Percentiles rank a stretch among this genome's conserved stretches.
Evolutionary conservation across 192 early-diverging fungal species (phyloP).

Genomic region (Rhizoclosmatium globosum): DNA sequence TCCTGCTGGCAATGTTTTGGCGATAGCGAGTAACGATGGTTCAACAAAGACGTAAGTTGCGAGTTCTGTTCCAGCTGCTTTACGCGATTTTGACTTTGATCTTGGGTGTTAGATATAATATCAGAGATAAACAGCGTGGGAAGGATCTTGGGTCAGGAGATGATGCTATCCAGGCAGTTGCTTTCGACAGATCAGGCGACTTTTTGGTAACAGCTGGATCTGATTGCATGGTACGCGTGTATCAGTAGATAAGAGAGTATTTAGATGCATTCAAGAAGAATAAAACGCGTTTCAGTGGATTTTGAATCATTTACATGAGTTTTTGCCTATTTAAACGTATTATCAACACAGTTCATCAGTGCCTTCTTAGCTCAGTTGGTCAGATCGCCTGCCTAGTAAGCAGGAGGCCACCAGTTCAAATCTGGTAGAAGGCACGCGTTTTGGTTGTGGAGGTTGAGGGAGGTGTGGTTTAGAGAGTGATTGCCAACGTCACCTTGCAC

Average conservation of each 20-base stretch:
- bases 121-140: slow-evolving; percentile 6
- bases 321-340: no score
- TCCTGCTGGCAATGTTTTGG: slow-evolving; percentile 50
- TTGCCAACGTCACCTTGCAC: no score
- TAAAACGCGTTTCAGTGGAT: no score
- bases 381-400: no score
- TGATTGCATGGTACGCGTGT: slow-evolving; percentile 33
- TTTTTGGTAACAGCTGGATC: slow-evolving; percentile 54
- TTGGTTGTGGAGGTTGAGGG: no score
- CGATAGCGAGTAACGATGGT: slow-evolving; percentile 58
- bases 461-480: no score
- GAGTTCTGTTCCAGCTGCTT: slow-evolving; percentile 11
- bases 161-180: slow-evolving; percentile 51
- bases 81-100: slow-evolving; percentile 2
- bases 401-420: no score
- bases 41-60: slow-evolving; percentile 40
- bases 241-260: slow-evolving; percentile 8
- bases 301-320: no score
- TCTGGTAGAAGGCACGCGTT: no score
- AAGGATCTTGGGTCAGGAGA: slow-evolving; percentile 42
- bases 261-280: no score
- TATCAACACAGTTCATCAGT: no score
- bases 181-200: slow-evolving; percentile 56
- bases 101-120: slow-evolving; percentile 32
- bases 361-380: no score